Percentiles rank a stretch among this genome's conserved stretches.
Evolutionary conservation across 495 filamentous ascomycete genomes (phyloP).

Genomic region (Podospora australis): DNA sequence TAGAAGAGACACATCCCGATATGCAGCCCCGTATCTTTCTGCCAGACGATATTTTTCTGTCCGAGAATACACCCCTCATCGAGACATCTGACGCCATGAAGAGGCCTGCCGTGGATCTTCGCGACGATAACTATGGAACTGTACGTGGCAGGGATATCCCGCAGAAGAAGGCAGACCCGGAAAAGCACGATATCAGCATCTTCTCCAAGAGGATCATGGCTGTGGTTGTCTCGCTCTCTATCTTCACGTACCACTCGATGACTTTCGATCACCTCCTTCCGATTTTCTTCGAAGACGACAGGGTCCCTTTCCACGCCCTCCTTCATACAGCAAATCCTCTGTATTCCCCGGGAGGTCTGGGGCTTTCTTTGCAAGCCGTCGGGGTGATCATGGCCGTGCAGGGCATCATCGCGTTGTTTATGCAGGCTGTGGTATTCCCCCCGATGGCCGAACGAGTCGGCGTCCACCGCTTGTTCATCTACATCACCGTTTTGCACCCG

Average conservation of each 20-base stretch:
- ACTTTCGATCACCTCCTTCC: conserved; percentile 78
- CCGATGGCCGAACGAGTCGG: conserved; percentile 63
- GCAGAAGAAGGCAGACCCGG: conserved; percentile 26
- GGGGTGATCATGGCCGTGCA: conserved; percentile 76
- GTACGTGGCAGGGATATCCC: conserved; percentile 52
- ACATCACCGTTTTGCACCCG: conserved; percentile 70
- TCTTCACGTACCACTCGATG: conserved; percentile 87
- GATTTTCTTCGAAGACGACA: conserved; percentile 74
- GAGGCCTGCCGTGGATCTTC: conserved; percentile 62
- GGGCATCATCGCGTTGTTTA: conserved; percentile 69
- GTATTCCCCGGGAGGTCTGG: conserved; percentile 66
- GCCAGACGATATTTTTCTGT: conserved; percentile 48
- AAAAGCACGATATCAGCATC: conserved; percentile 34
- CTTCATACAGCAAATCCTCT: conserved; percentile 31
- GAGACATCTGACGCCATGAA: conserved; percentile 63
- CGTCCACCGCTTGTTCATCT: conserved; percentile 63
- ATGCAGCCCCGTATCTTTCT: conserved; percentile 56
- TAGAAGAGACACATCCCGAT: conserved; percentile 77
- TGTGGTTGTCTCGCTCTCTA: conserved; percentile 64
- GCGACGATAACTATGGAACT: conserved; percentile 71
- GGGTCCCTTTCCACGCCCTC: conserved; percentile 18
- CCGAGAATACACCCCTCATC: conserved; percentile 63
- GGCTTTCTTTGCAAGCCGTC: conserved; percentile 63
- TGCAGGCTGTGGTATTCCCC: conserved; percentile 73
- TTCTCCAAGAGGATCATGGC: conserved; percentile 62